phyloP scores from a whole-genome alignment of 768 basidiomycete species.

The Cubamyces sp. region DNA sequence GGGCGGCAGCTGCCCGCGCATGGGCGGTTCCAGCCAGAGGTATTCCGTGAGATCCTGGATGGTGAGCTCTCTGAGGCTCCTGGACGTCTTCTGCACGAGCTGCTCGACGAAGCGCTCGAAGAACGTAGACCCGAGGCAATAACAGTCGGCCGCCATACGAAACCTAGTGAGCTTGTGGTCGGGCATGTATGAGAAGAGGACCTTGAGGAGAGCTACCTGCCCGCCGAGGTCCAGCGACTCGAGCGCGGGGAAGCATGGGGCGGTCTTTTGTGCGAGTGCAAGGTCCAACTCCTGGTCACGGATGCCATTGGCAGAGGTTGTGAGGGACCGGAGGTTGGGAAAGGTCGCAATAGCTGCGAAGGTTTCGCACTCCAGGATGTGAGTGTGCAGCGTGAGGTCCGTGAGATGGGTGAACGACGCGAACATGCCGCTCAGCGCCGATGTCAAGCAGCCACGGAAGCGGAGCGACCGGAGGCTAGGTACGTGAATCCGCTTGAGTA shows the following conservation, averaged over 20 bases:
- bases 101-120: constrained; percentile 27
- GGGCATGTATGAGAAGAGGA: constrained; percentile 25
- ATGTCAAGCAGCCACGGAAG: constrained; percentile 25
- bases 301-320: constrained; percentile 25
- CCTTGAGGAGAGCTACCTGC: constrained; percentile 16
- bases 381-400: constrained; percentile 24
- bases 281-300: constrained; percentile 22
- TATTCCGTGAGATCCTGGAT: constrained; percentile 27
- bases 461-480: constrained; percentile 20
- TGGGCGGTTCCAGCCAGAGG: constrained; percentile 10
- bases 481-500: constrained; percentile 13
- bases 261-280: constrained; percentile 11
- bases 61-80: constrained; percentile 28
- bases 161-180: constrained; percentile 21
- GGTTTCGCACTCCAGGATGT: constrained; percentile 16
- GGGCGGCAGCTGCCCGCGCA: not conserved
- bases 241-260: constrained; percentile 24
- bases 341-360: constrained; percentile 28
- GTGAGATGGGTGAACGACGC: constrained; percentile 20
- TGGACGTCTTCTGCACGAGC: constrained; percentile 24
- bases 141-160: constrained; percentile 24
- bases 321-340: constrained; percentile 25
- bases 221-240: constrained; percentile 26
- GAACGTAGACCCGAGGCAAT: constrained; percentile 12
- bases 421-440: constrained; percentile 15